Conservation (phyloP, 2,329 filamentous ascomycete genomes). For the Fusarium udum region DNA sequence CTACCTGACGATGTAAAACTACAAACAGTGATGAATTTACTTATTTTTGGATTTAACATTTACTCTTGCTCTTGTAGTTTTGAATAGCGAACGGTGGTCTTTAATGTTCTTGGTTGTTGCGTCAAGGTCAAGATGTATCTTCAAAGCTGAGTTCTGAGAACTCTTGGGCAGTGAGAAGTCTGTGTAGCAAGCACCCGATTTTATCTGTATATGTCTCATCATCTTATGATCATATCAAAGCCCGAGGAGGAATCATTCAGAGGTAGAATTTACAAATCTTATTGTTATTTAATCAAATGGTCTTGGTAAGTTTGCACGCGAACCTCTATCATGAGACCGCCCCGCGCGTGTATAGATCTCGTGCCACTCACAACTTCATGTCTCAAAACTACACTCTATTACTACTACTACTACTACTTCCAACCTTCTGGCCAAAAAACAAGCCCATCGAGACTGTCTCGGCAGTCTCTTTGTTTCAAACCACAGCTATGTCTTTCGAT, state of each 20-base stretch:
- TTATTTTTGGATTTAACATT: not conserved
- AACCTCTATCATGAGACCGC: slow-evolving; percentile 19
- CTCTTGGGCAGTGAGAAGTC: fast-evolving
- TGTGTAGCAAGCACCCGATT: fast-evolving
- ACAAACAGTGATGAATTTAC: too few species aligned
- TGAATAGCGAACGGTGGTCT: fast-evolving
- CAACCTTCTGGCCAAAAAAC: too few species aligned
- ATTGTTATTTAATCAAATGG: too few species aligned
- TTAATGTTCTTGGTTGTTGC: not conserved
- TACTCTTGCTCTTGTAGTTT: fast-evolving
- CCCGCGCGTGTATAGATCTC: slow-evolving; percentile 15
- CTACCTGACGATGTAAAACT: not conserved
- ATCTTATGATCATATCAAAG: not conserved
- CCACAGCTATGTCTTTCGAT: not conserved
- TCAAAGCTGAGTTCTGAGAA: fast-evolving
- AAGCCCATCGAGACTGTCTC: not conserved
- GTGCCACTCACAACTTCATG: slow-evolving; percentile 23
- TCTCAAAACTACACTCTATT: not conserved
- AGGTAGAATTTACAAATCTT: fast-evolving
- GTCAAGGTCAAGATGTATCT: not conserved
- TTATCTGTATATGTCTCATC: not conserved
- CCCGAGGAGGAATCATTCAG: too few species aligned
- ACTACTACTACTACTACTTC: fast-evolving
- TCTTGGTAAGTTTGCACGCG: not conserved
- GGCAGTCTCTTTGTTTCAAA: not conserved